A percentile compares a stretch with the other conserved stretches of the same genome.
Conservation (phyloP, 139 green algal genomes). For the Haematococcus sp. region DNA sequence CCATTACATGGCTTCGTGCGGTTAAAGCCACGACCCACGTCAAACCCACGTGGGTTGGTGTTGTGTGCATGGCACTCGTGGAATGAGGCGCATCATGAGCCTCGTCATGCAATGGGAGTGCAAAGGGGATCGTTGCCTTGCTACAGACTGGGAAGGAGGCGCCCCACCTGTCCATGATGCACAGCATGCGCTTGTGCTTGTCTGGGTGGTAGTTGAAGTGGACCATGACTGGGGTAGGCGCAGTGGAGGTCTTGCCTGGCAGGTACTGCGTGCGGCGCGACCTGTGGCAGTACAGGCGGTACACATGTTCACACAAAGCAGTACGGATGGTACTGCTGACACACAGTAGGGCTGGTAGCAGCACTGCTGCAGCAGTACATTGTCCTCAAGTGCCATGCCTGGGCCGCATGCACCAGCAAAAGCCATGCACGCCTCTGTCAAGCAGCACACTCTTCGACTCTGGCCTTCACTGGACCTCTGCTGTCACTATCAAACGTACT, state of each 20-base stretch:
- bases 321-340: too few relatives aligned
- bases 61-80: not conserved
- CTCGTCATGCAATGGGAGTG: not conserved
- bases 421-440: too few relatives aligned
- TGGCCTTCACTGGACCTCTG: too few relatives aligned
- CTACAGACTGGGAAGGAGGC: not conserved
- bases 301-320: not conserved
- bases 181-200: constrained; percentile 58
- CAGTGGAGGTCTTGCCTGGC: constrained; percentile 25
- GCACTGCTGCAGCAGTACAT: too few relatives aligned
- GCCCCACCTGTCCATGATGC: constrained; percentile 46
- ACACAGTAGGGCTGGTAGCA: too few relatives aligned
- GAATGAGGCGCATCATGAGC: not conserved
- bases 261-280: constrained; percentile 27
- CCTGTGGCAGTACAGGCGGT: constrained; percentile 11
- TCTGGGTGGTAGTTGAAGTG: constrained; percentile 63
- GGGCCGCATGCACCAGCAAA: too few relatives aligned
- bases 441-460: too few relatives aligned
- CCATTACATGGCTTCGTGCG: not conserved
- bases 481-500: too few relatives aligned
- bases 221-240: constrained; percentile 35
- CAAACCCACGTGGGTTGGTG: not conserved
- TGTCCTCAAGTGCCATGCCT: too few relatives aligned
- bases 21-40: not conserved
- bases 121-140: not conserved